Conservation (phyloP, 2,329 filamentous ascomycete genomes). For the Neonectria sp. region DNA sequence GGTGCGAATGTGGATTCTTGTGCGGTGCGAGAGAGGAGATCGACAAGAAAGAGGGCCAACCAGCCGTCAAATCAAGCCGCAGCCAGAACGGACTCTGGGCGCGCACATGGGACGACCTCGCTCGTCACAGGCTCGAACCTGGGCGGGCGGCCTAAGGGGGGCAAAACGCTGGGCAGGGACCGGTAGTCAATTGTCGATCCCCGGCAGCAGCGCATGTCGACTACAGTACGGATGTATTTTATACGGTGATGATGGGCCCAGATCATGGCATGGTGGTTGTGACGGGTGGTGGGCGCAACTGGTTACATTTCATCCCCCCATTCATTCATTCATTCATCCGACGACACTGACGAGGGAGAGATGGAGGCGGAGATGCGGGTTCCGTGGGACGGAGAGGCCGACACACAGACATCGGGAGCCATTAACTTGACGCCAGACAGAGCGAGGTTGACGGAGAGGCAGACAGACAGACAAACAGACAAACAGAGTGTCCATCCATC, state of each 20-base stretch:
- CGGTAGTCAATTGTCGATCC: slow-evolving; percentile 37
- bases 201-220: slow-evolving; percentile 32
- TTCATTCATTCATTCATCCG: slow-evolving; percentile 2
- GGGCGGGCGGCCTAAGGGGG: slow-evolving; percentile 21
- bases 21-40: slow-evolving; percentile 22
- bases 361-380: background rate
- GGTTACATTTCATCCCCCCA: background rate
- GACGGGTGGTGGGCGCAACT: slow-evolving; percentile 16
- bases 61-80: slow-evolving; percentile 16
- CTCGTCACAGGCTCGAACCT: slow-evolving; percentile 28
- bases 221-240: slow-evolving; percentile 15
- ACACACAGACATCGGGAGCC: background rate
- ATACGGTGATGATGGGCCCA: slow-evolving; percentile 29
- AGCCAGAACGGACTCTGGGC: slow-evolving; percentile 15
- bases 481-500: too few relatives aligned
- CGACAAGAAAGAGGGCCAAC: slow-evolving; percentile 19
- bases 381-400: background rate
- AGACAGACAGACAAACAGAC: background rate
- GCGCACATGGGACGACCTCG: slow-evolving; percentile 24
- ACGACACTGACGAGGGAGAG: background rate
- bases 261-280: slow-evolving; percentile 19
- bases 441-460: too few relatives aligned
- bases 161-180: slow-evolving; percentile 22
- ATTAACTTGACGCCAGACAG: slow-evolving; percentile 15
- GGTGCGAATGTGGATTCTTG: slow-evolving; percentile 30